phyloP scores from a whole-genome alignment of 805 yeast genomes.

The Grigorovia yakushimaensis region DNA sequence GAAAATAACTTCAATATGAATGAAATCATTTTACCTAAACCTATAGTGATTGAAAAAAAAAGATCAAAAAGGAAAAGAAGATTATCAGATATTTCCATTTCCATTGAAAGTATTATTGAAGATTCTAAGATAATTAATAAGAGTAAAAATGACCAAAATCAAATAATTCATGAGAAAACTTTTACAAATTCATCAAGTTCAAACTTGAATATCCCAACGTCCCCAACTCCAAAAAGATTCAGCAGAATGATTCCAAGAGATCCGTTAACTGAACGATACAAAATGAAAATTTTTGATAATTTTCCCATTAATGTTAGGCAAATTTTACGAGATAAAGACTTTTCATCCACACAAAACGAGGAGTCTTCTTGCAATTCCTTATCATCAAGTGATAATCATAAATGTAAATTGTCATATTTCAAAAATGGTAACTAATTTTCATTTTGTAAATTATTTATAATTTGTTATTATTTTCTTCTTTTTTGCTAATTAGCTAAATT shows the following conservation, averaged over 20 bases:
- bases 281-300: conserved; percentile 14
- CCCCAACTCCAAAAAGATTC: not conserved
- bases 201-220: not conserved
- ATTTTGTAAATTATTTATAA: no score
- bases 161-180: not conserved
- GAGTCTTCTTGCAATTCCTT: not conserved
- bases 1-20: conserved; percentile 4
- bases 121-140: not conserved
- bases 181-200: not conserved
- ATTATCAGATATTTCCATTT: conserved; percentile 5
- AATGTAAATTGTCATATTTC: not conserved
- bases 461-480: not conserved
- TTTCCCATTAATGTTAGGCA: conserved; percentile 8
- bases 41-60: not conserved
- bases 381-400: not conserved
- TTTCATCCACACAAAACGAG: not conserved
- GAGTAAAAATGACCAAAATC: not conserved
- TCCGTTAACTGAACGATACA: conserved; percentile 11
- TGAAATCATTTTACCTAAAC: conserved; percentile 9
- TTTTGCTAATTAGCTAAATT: no score
- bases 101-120: conserved; percentile 12
- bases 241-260: conserved; percentile 12
- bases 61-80: not conserved
- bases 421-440: not conserved
- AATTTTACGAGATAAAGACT: conserved; percentile 5